Evolutionary conservation across 2,329 filamentous ascomycete genomes (phyloP), one percentile per base, ranked within the genome.

Genomic region (Ophiostoma ulmi): DNA sequence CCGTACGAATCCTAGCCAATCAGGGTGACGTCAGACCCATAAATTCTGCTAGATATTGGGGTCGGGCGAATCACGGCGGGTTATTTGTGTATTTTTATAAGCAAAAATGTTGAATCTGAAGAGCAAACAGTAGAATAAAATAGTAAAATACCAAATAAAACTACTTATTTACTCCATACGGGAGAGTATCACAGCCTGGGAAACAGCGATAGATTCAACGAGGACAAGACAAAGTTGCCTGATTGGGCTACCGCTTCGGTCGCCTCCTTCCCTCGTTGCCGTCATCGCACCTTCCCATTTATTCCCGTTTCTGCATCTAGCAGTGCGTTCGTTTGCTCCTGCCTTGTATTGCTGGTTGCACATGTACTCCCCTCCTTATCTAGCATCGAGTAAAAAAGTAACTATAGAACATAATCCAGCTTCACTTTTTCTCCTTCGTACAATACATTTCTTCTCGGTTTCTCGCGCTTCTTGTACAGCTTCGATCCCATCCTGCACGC

Each of bases 171-270:
- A 26, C 38, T 44, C 7, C n/a, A 22, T 41, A 44, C 3, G 26
- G 26, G 38, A 64, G 5, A 35, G 67, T 67, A 72, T 72, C 71
- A 71, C 71, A 41, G 71, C 35, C 36, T 22, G 39, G 70, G 71
- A 73, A 73, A 72, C 69, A 73, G 72, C 71, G 72, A 73, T 48
- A 72, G 72, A 73, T 72, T 58, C 66, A 72, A 71, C 72, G 72
- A 72, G 69, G 41, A 64, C 35, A 13, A 65, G 63, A 11, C 36
- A n/a, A n/a, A 13, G 38, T 17, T 36, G 20, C 41, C 68, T 17
- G n/a, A 38, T 67, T 55, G 20, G 22, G 55, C 20, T 31, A 13
- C 11, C 36, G n/a, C 39, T 44, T 63, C 58, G 58, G 26, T 63
- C 26, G 36, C n/a, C 35, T 68, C 65, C 39, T 67, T 44, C 38